Evolutionary conservation across 2,329 filamentous ascomycete genomes (phyloP).

Genomic region (Penicillium janthinellum): DNA sequence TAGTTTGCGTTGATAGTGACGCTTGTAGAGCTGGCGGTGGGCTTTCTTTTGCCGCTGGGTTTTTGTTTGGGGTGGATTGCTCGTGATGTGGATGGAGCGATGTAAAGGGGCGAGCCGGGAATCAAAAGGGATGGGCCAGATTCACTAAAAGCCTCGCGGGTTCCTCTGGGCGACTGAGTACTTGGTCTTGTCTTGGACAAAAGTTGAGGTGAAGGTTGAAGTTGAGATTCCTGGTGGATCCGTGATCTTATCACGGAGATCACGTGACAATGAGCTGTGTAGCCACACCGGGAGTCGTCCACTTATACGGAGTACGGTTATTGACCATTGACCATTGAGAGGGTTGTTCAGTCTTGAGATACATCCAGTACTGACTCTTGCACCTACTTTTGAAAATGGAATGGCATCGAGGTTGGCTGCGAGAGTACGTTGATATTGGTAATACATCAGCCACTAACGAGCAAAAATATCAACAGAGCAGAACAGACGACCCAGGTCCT

Average conservation of each 20-base stretch:
- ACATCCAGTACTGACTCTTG: neutral
- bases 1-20: neutral
- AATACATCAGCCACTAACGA: constrained; percentile 16
- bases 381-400: neutral
- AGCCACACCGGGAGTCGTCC: no score
- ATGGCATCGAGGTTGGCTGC: neutral
- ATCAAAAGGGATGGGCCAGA: neutral
- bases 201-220: neutral
- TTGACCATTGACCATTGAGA: no score
- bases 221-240: neutral
- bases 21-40: neutral
- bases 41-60: neutral
- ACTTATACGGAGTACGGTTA: no score
- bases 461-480: constrained; percentile 17
- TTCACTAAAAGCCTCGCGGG: neutral
- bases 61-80: neutral
- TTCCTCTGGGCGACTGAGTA: neutral
- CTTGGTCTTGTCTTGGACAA: neutral
- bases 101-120: neutral
- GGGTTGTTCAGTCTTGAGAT: neutral
- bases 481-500: neutral
- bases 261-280: neutral
- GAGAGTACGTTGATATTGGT: constrained; percentile 10
- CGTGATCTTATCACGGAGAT: neutral
- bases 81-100: neutral